Evolutionary conservation across 495 filamentous ascomycete genomes (phyloP).

Genomic region (Aspergillus nanangensis): DNA sequence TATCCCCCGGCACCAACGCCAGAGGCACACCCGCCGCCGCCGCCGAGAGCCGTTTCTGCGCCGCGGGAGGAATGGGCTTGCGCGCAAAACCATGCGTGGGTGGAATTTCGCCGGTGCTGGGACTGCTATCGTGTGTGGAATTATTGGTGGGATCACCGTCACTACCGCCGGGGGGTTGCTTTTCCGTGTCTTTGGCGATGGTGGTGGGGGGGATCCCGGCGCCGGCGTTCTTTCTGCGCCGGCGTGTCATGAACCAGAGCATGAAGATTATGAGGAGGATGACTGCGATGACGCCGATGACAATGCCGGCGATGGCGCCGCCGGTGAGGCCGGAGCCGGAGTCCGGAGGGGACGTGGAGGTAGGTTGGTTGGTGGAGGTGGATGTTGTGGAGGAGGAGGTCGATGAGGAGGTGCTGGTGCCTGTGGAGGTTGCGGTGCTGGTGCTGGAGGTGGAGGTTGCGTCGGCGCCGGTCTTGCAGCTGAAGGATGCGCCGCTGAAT

Average conservation of each 20-base stretch:
- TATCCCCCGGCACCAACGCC: slow-evolving; percentile 7
- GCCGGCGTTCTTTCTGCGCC: slow-evolving; percentile 11
- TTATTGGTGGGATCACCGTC: not conserved
- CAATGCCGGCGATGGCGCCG: slow-evolving; percentile 30
- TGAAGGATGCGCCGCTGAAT: not conserved
- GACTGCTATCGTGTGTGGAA: not conserved
- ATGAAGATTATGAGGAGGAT: slow-evolving; percentile 22
- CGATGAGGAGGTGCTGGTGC: not conserved
- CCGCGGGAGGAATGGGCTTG: not conserved
- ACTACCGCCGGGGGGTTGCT: not conserved
- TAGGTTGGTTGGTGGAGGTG: not conserved
- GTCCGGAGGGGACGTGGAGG: not conserved
- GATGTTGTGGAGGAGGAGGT: not conserved
- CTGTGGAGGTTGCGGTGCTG: not conserved
- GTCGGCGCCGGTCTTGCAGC: slow-evolving; percentile 10
- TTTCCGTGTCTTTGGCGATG: not conserved
- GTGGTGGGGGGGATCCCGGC: too few species aligned
- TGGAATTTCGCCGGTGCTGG: not conserved
- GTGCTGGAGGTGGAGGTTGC: slow-evolving; percentile 1
- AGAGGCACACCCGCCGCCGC: slow-evolving; percentile 1
- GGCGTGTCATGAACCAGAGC: slow-evolving; percentile 18
- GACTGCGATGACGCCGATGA: slow-evolving; percentile 21
- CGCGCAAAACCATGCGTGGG: not conserved
- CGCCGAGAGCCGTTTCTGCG: slow-evolving; percentile 1
- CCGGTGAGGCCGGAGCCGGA: slow-evolving; percentile 13